Base-by-base conservation (phyloP, 1,284 basidiomycete species). In the Boletus albobrunnescens region DNA sequence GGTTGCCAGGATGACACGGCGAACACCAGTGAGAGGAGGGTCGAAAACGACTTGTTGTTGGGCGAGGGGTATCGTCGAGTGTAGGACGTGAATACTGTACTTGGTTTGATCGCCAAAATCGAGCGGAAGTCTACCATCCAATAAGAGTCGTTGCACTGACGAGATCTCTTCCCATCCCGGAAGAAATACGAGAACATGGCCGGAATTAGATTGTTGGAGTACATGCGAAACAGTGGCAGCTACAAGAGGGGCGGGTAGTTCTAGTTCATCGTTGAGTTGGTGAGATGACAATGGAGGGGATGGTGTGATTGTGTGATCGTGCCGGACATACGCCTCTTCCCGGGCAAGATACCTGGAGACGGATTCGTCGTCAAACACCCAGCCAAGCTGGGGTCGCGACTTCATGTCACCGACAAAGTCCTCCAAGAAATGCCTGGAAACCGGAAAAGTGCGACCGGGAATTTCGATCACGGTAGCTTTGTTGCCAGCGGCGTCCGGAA, bases 81-180 rank as follows among this genome's bases (percentile, higher is more conserved):
- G 95, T 11, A 98, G 73, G 41, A 94, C 74, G 63, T 97, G 93
- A n/a, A 97, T 77, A 41, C 78, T 79, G 64, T 76, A 92, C 49
- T 82, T 77, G 23, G 64, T 65, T 2, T 71, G 56, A 60, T 90
- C 77, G 48, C 65, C 69, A 61, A 94, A 87, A 56, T 82, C 67
- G 50, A 88, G 58, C 10, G 78, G 78, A 37, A 88, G 66, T 2
- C 83, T 73, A 3, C 81, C 79, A 24, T 81, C 75, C 43, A 76
- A 63, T 13, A 97, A 72, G 32, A 80, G 72, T 50, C 81, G 79
- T 56, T 92, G 83, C 23, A 93, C 82, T n/a, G 78, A 73, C 54
- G 79, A 79, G 52, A 98, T 97, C 63, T 97, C 94, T 39, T 96
- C 93, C 88, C 88, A 92, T 11, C 91, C 91, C 11, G 92, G 89